Evolutionary conservation across 768 basidiomycete species (phyloP), one percentile per base, ranked within the genome.

Genomic region (Psilocybe subaeruginosa): DNA sequence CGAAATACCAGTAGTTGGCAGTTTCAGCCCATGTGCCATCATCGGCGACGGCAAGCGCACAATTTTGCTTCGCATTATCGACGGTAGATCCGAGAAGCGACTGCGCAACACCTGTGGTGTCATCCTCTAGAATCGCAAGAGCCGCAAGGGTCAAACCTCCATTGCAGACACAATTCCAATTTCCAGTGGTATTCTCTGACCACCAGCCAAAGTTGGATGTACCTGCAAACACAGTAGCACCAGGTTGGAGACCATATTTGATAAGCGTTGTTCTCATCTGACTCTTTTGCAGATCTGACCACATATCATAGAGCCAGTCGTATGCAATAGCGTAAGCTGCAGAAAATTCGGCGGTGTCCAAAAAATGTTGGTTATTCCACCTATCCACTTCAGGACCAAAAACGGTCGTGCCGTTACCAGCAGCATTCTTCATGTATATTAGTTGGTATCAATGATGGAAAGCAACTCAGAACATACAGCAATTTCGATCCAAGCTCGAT

Each of bases 131-230:
- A 69, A 99, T 95, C 35, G 97, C 95, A 59, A 99, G 87, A 0
- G 97, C 85, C 49, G 84, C 97, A 71, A 98, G 73, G 17, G 91
- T 94, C 63, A 99, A 78, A 59, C 97, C 97, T 50, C 86, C 85
- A 73, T 98, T 99, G 80, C 90, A 95, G 59, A 94, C 93, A 73
- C 97, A 98, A 74, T 99, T 99, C 97, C 97, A 99, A 81, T 99
- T 99, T 17, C 97, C 97, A 62, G 82, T 82, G 49, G 85, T 84
- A 63, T 78, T 82, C 54, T 65, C 81, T 54, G 75, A 82, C 95
- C 95, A 97, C 95, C 95, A 97, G 51, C 89, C 89, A 54, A 78
- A 82, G 30, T 70, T 63, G 47, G 77, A 68, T 5, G 53, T 49
- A 56, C 74, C 71, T 27, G 78, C 78, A 64, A 82, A 89, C 1